Evolutionary conservation across 1,284 basidiomycete genomes (phyloP).

Genomic region (Melampsora larici-populina): DNA sequence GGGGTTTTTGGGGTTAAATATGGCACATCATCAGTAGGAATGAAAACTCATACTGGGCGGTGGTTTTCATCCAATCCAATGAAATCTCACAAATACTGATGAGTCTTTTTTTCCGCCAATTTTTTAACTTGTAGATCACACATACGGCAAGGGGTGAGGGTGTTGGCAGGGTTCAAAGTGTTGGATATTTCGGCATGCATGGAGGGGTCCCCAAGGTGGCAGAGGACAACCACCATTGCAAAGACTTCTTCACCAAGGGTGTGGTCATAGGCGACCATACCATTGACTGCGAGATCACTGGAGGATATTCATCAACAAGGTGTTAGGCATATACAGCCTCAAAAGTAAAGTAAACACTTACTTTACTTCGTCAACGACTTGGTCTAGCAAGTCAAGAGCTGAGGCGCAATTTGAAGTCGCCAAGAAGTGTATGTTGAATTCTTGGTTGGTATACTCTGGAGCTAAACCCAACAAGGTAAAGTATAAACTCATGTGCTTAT

Average conservation of each 20-base stretch:
- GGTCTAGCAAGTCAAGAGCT: not conserved
- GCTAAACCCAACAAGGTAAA: not conserved
- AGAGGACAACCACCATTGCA: not conserved
- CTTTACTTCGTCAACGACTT: conserved; percentile 12
- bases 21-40: no score
- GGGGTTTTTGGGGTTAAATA: no score
- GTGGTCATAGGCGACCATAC: not conserved
- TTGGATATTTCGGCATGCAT: conserved; percentile 7
- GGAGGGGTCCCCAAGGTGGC: not conserved
- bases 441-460: not conserved
- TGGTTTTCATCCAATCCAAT: no score
- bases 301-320: no score
- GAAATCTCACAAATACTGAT: no score
- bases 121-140: not conserved
- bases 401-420: no score
- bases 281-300: conserved; percentile 6
- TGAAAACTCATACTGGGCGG: no score
- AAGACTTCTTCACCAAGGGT: not conserved
- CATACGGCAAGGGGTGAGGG: conserved; percentile 14
- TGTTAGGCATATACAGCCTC: no score
- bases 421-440: no score
- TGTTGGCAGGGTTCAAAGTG: not conserved
- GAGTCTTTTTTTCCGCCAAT: no score
- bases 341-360: not conserved
- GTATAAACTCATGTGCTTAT: not conserved